Conservation (phyloP, 306 rosid species). For the Ceratonia siliqua region DNA sequence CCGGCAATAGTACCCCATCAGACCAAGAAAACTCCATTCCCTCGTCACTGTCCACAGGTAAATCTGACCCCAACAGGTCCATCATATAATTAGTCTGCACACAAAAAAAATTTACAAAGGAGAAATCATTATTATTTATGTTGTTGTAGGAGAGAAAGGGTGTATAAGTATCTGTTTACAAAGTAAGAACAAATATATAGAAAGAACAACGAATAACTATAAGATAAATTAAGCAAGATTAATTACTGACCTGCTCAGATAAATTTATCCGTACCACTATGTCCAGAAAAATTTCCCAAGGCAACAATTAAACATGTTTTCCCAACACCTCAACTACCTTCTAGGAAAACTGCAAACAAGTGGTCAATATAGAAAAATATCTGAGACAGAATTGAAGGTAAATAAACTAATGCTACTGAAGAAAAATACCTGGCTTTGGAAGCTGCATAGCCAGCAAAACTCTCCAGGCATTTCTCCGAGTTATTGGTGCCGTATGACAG, state of each 20-base stretch:
- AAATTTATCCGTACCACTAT: conserved; percentile 90
- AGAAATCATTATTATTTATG: too few relatives aligned
- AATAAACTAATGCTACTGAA: background rate
- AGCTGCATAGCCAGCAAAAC: conserved; percentile 96
- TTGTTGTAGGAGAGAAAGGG: too few relatives aligned
- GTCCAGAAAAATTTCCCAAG: conserved; percentile 77
- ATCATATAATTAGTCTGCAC: conserved; percentile 97
- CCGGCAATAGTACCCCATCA: conserved; percentile 94
- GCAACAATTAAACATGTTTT: conserved; percentile 92
- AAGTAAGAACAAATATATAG: background rate
- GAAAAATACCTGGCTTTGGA: conserved; percentile 73
- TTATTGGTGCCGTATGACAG: conserved; percentile 94
- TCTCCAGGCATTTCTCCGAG: conserved; percentile 70
- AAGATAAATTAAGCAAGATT: background rate
- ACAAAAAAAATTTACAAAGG: conserved; percentile 3
- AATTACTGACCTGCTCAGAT: conserved; percentile 79
- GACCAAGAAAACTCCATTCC: conserved; percentile 95
- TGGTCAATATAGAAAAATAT: conserved; percentile 22
- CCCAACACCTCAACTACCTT: conserved; percentile 99
- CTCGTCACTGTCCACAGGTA: conserved; percentile 86
- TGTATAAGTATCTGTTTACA: too few relatives aligned
- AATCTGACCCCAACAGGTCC: conserved; percentile 94
- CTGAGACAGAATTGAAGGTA: background rate
- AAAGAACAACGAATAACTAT: background rate
- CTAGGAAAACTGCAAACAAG: conserved; percentile 72